Base-by-base conservation (phyloP, 306 rosid genomes). In the Cucurbita ficifolia region DNA sequence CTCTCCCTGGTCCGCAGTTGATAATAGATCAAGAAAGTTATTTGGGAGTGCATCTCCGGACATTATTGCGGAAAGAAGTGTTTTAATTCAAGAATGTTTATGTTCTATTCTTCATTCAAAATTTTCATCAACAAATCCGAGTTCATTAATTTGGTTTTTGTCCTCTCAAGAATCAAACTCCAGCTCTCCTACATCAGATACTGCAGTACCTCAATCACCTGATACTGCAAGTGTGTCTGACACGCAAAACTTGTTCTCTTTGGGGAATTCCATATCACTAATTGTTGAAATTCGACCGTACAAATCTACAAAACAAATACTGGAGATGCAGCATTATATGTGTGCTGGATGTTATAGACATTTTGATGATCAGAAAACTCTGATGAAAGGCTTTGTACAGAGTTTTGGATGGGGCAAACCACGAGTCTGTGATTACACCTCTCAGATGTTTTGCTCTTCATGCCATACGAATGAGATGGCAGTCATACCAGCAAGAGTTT, bases 391-490 rank as follows among this genome's bases (percentile, higher is more conserved):
- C 81, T 84, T 95, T 83, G 97, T 91, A 69, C 87, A 85, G 84
- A 84, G 92, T 57, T 87, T 95, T 55, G 97, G 99, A 80, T 95
- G 97, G 97, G 96, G 99, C 36, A 95, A 84, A 83, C 96, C 97
- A 80, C 89, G 96, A 80, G 86, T 88, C 55, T 95, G 99, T 82
- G 99, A 91, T 79, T 95, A 95, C 81, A 89, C 90, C 61, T 82
- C 92, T 80, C 97, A 95, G 78, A 76, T 95, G 80, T 95, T 91
- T 79, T 91, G 99, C 84, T 83, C 88, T 78, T 91, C 89, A 14
- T 95, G 99, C 84, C 99, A 95, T 81, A 84, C 92, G 77, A 91
- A 91, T 82, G 97, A 95, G 72, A 85, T 86, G 70, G 92, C 92
- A 38, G 96, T 95, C 81, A 80, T 95, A 84, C 99, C 97, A 36